Evolutionary conservation across 805 yeast genomes (phyloP), one percentile per base, ranked within the genome.

Genomic region (Starmerella apis): DNA sequence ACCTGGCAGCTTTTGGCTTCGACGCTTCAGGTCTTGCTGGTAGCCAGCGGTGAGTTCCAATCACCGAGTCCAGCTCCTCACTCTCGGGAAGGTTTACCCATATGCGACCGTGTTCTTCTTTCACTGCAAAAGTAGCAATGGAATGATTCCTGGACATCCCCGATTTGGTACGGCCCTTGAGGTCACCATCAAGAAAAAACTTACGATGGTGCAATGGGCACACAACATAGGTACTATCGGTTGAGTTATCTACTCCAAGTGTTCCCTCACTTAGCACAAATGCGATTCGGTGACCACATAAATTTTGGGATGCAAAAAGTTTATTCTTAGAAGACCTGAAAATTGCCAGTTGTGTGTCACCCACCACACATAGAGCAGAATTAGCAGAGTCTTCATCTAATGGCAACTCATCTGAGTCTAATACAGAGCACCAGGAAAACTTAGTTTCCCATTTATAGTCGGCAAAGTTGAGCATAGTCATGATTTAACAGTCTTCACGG

Each of bases 271-370:
- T 60, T 30, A 68, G 53, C 1, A 67, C 68, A 59, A 68, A 68
- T 0, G 71, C 66, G n/a, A 69, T 56, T 30, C 65, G 63, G 49
- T 68, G 70, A n/a, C 68, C 68, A 55, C 71, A 68, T 70, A 68
- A 66, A 52, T 67, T 67, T 46, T 68, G 71, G 13, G 68, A 66
- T n/a, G 69, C 66, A 44, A 56, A 65, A 7, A 66, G 55, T 48
- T 61, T 60, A n/a, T 59, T 67, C n/a, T 59, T 51, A 4, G 46
- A 36, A n/a, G 61, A 51, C 39, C 68, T 53, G 61, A 65, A 68
- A 0, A 68, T 27, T 0, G 71, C 71, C 14, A 68, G 51, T 52
- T 68, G 71, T 1, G 71, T 67, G 45, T 66, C 68, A 1, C 69
- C 66, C 2, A 65, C 51, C 24, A 66, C 52, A 10, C 64, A 55